Base-by-base conservation (phyloP, 2,329 filamentous ascomycete genomes). In the Diplodia intermedia region DNA sequence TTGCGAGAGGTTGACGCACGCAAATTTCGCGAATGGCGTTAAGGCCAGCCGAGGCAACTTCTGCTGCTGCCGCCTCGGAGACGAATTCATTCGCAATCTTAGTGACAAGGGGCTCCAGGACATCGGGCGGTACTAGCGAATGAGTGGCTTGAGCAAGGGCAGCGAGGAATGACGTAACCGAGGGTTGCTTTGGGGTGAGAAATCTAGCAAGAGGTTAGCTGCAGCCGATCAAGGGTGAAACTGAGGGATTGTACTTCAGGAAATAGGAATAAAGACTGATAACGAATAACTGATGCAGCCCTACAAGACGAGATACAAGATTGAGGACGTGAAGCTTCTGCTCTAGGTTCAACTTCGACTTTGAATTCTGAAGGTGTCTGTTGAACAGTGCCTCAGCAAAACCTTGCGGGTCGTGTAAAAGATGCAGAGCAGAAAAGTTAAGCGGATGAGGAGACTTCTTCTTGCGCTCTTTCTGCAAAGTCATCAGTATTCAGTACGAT, bases 81-180 rank as follows among this genome's bases (percentile, higher is more conserved):
- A 99, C 94, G 76, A 99, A 99, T 78, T 99, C 95, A 76, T 98
- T 97, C 38, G 95, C 94, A 74, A 99, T 98, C 82, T 97, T 98
- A 78, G 93, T 90, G 2, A 99, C 84, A 4, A 98, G 82, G 0
- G 95, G 94, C 78, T 98, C 94, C 12, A 99, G 84, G 0, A 90
- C 91, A 83, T 99, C 95, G 0, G 94, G 94, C 0, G 95, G 95
- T 0, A 99, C 94, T 47, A 97, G 86, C 71, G 90, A 91, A 78
- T 99, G 95, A 8, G 93, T 93, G 3, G 92, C 91, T 82, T 98
- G 95, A 0, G 95, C 95, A 67, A 98, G 85, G 12, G 90, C 97
- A 14, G 95, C 95, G 68, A 99, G 84, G 80, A 98, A 97, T 0
- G 93, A 93, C 0, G 95, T 98, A 72, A 98, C 95, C 1, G 89